A percentile compares a stretch with the other conserved stretches of the same genome.
These are phyloP conservation scores for Eucalyptus polyanthemos DNA, from an alignment of 345 rosid species.

Conservation along the genomic window DNA sequence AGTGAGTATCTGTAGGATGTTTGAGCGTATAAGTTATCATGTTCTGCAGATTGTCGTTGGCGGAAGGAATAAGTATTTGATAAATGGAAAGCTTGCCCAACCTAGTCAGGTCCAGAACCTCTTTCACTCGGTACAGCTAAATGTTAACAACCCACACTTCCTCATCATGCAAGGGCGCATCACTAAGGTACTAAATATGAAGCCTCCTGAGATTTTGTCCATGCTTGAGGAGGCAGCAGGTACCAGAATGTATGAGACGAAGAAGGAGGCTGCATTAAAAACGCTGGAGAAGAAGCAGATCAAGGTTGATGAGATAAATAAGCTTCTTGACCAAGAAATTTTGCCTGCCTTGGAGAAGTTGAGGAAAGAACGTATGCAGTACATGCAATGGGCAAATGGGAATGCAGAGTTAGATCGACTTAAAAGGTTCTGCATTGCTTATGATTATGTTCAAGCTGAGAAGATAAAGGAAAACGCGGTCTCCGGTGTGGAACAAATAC, in stretches of 20 bases:
- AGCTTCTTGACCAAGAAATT: slow-evolving; percentile 86
- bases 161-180: slow-evolving; percentile 99
- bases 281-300: slow-evolving; percentile 94
- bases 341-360: slow-evolving; percentile 88
- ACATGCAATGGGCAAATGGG: slow-evolving; percentile 97
- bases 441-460: slow-evolving; percentile 62
- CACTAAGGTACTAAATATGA: slow-evolving; percentile 94
- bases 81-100: slow-evolving; percentile 68
- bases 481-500: slow-evolving; percentile 35
- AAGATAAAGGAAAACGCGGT: slow-evolving; percentile 40
- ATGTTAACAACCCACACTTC: slow-evolving; percentile 95
- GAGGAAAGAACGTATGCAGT: slow-evolving; percentile 80
- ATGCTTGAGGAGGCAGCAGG: slow-evolving; percentile 99
- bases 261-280: slow-evolving; percentile 81
- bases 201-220: slow-evolving; percentile 92
- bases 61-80: slow-evolving; percentile 73
- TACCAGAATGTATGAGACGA: slow-evolving; percentile 96
- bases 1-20: not conserved
- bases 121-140: slow-evolving; percentile 94
- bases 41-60: slow-evolving; percentile 80
- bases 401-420: slow-evolving; percentile 67
- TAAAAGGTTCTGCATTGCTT: slow-evolving; percentile 61
- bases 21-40: not conserved
- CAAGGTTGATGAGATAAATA: slow-evolving; percentile 91
- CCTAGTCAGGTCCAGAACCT: slow-evolving; percentile 90